Evolutionary conservation across 768 basidiomycete species (phyloP).

Genomic region (Suillus americanus): DNA sequence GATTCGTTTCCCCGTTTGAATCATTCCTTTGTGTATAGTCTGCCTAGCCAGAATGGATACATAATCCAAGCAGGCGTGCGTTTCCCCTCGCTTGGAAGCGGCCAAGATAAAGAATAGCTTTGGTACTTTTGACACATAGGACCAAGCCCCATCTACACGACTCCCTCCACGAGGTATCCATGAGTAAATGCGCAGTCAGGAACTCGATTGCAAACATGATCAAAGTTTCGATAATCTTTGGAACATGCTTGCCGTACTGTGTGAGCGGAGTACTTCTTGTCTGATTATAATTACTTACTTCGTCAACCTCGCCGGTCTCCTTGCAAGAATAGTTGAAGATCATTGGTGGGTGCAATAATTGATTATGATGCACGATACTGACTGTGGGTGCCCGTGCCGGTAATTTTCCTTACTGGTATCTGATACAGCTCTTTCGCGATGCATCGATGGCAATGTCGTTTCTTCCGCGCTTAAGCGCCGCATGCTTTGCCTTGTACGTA

Average conservation of each 20-base stretch:
- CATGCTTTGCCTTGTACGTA: background rate
- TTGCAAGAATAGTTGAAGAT: background rate
- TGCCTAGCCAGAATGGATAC: background rate
- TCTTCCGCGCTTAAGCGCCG: background rate
- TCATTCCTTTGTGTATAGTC: background rate
- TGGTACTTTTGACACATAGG: background rate
- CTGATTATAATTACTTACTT: background rate
- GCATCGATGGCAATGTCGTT: background rate
- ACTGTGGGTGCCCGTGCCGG: too few relatives aligned
- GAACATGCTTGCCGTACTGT: background rate
- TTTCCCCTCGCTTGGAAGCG: background rate
- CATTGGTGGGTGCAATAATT: background rate
- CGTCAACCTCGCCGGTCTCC: background rate
- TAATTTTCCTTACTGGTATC: background rate
- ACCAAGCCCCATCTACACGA: background rate
- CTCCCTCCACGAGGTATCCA: background rate
- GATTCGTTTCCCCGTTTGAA: background rate
- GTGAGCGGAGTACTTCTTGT: background rate
- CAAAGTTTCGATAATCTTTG: background rate
- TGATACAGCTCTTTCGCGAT: background rate
- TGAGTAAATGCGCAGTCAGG: background rate
- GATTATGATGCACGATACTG: background rate
- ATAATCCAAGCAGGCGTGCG: background rate
- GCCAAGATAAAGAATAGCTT: background rate
- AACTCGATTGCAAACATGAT: background rate